A percentile compares a stretch with the other conserved stretches of the same genome.
phyloP scores from a whole-genome alignment of 2,329 filamentous ascomycete genomes.

The Trichoderma gracile region DNA sequence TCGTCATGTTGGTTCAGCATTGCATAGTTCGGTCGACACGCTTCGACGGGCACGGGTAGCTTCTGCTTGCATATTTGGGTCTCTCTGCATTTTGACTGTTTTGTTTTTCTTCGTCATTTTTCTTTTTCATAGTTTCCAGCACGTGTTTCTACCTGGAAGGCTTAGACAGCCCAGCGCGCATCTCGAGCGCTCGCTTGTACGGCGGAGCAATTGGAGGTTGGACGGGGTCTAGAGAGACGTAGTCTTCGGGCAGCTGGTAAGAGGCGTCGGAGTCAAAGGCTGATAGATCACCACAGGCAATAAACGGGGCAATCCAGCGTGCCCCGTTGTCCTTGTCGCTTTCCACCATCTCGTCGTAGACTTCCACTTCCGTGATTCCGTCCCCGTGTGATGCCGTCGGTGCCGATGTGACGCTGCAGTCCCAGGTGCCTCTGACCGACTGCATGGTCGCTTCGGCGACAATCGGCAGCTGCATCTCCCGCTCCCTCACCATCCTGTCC shows the following conservation, averaged over 20 bases:
- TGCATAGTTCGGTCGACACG: slow-evolving; percentile 22
- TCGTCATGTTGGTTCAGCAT: slow-evolving; percentile 10
- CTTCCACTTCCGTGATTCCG: slow-evolving; percentile 49
- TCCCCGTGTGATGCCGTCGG: slow-evolving; percentile 32
- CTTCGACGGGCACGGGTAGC: slow-evolving; percentile 19
- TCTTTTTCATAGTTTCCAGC: background rate
- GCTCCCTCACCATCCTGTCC: slow-evolving; percentile 50
- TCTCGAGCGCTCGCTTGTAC: slow-evolving; percentile 86
- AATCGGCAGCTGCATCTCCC: slow-evolving; percentile 44
- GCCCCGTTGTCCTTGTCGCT: slow-evolving; percentile 38
- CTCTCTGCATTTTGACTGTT: slow-evolving; percentile 18
- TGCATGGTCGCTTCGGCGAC: slow-evolving; percentile 49
- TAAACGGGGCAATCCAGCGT: slow-evolving; percentile 90
- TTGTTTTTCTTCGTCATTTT: background rate
- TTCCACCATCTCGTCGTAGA: slow-evolving; percentile 46
- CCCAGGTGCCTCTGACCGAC: slow-evolving; percentile 48
- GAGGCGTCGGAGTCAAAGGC: slow-evolving; percentile 95
- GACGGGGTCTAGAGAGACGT: slow-evolving; percentile 85
- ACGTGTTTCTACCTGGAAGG: slow-evolving; percentile 26
- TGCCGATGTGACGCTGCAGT: slow-evolving; percentile 31
- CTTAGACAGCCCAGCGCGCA: slow-evolving; percentile 44
- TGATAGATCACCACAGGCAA: slow-evolving; percentile 95
- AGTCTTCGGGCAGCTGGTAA: slow-evolving; percentile 82
- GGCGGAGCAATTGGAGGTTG: slow-evolving; percentile 95
- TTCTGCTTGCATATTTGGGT: slow-evolving; percentile 15